A percentile compares a stretch with the other conserved stretches of the same genome.
Conservation (phyloP, 495 filamentous ascomycete genomes). For the Aspergillus cristatus region DNA sequence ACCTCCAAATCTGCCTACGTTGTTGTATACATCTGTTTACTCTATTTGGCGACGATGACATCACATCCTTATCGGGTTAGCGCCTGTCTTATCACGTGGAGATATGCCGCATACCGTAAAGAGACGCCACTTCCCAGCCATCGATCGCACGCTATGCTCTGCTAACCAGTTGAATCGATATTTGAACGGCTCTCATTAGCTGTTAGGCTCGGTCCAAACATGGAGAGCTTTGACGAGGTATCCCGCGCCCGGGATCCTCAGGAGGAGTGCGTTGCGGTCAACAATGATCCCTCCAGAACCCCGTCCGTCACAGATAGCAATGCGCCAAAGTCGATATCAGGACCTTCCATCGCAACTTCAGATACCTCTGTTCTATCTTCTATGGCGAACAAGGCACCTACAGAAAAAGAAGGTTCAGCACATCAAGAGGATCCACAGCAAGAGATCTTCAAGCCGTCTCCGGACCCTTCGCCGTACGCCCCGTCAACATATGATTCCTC, state of each 20-base stretch:
- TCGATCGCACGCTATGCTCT: too few species aligned
- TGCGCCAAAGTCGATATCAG: slow-evolving; percentile 5
- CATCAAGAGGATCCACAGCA: slow-evolving; percentile 4
- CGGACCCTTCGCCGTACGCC: slow-evolving; percentile 13
- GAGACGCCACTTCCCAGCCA: too few species aligned
- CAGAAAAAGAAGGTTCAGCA: slow-evolving; percentile 6
- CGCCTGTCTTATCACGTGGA: too few species aligned
- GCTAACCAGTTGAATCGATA: too few species aligned
- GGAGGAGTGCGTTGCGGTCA: slow-evolving; percentile 4
- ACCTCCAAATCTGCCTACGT: too few species aligned
- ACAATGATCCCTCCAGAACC: slow-evolving; percentile 9
- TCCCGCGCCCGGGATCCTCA: slow-evolving; percentile 5
- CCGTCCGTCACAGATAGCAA: slow-evolving; percentile 10
- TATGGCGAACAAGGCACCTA: slow-evolving; percentile 8
- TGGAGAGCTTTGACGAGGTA: slow-evolving; percentile 35
- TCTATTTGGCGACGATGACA: too few species aligned
- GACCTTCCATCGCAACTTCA: slow-evolving; percentile 2
- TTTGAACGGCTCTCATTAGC: too few species aligned
- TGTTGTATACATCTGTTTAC: too few species aligned
- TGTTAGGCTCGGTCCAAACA: slow-evolving; percentile 2
- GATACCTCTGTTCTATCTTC: slow-evolving; percentile 8
- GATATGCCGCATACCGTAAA: too few species aligned
- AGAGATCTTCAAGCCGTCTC: slow-evolving; percentile 9
- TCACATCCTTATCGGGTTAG: too few species aligned
- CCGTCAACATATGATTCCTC: slow-evolving; percentile 18